A percentile compares a stretch with the other conserved stretches of the same genome.
These are phyloP conservation scores for Allomyces macrogynus DNA, from an alignment of 192 early-diverging fungal species.

Conservation along the genomic window DNA sequence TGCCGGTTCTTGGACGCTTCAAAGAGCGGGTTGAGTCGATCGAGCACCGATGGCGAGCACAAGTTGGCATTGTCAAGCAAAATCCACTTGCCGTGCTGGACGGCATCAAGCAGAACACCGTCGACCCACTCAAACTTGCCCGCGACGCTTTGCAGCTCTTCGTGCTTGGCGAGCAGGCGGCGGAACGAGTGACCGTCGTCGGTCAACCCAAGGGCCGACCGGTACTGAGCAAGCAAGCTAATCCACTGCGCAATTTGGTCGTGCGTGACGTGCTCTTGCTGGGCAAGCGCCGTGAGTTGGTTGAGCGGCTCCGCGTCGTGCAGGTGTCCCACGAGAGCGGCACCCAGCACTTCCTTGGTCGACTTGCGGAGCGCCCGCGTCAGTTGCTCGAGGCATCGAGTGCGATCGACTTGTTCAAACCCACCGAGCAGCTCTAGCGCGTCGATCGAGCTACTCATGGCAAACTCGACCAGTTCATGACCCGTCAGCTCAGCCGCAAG, in stretches of 20 bases:
- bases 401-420: slow-evolving; percentile 86
- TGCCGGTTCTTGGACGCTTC: slow-evolving; percentile 54
- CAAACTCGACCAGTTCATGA: slow-evolving; percentile 69
- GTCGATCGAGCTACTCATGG: slow-evolving; percentile 87
- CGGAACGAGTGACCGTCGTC: no score
- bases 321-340: not conserved
- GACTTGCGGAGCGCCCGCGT: slow-evolving; percentile 20
- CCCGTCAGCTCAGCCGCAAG: slow-evolving; percentile 63
- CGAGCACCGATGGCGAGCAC: slow-evolving; percentile 82
- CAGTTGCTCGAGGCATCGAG: slow-evolving; percentile 37
- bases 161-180: not conserved
- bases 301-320: not conserved
- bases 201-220: no score
- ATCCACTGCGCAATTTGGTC: not conserved
- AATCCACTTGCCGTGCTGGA: slow-evolving; percentile 74
- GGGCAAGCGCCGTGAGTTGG: not conserved
- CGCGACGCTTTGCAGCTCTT: slow-evolving; percentile 18
- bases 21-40: slow-evolving; percentile 81
- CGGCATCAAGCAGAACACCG: slow-evolving; percentile 69
- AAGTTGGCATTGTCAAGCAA: slow-evolving; percentile 90
- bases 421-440: slow-evolving; percentile 89
- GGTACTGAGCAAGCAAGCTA: not conserved
- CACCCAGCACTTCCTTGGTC: slow-evolving; percentile 17
- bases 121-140: slow-evolving; percentile 97
- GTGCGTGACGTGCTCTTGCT: not conserved